Conservation (phyloP, 1,284 basidiomycete genomes). For the Trametes pubescens region DNA sequence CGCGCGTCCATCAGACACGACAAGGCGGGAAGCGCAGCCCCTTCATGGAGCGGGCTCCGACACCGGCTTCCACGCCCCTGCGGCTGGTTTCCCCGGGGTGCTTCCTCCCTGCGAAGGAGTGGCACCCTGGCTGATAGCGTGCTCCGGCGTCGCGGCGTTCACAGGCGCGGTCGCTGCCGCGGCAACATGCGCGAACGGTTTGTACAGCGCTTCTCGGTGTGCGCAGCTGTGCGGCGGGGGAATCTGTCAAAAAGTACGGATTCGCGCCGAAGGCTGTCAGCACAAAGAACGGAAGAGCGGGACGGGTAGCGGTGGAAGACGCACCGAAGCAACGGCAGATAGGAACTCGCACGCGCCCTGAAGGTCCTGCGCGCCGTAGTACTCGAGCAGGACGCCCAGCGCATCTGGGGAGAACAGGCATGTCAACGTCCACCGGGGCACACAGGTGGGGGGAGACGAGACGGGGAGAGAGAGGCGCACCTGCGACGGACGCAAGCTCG, state of each 20-base stretch:
- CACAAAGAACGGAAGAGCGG: conserved; percentile 12
- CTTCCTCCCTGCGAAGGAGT: conserved; percentile 31
- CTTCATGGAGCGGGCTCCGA: conserved; percentile 25
- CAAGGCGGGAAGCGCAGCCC: background rate
- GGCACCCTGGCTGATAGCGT: conserved; percentile 26
- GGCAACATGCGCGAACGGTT: conserved; percentile 34
- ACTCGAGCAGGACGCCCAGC: conserved; percentile 72
- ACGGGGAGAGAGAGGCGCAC: conserved; percentile 46
- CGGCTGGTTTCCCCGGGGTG: conserved; percentile 33
- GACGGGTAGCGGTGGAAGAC: conserved; percentile 37
- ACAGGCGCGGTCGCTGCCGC: conserved; percentile 20
- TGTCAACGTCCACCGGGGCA: conserved; percentile 11
- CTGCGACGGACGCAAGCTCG: conserved; percentile 66
- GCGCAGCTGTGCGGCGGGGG: conserved; percentile 47
- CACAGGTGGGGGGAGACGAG: background rate
- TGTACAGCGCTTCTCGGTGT: conserved; percentile 37
- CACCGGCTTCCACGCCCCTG: conserved; percentile 37
- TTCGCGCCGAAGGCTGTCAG: conserved; percentile 6
- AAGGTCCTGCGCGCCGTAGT: conserved; percentile 70
- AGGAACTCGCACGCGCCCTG: conserved; percentile 59
- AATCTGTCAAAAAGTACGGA: conserved; percentile 51
- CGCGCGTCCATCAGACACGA: conserved; percentile 17
- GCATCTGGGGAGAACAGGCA: conserved; percentile 53
- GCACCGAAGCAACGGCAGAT: conserved; percentile 56
- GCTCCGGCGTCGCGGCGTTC: conserved; percentile 23